Evolutionary conservation across 2,329 filamentous ascomycete genomes (phyloP), one percentile per base, ranked within the genome.

Genomic region (Calonectria hongkongensis): DNA sequence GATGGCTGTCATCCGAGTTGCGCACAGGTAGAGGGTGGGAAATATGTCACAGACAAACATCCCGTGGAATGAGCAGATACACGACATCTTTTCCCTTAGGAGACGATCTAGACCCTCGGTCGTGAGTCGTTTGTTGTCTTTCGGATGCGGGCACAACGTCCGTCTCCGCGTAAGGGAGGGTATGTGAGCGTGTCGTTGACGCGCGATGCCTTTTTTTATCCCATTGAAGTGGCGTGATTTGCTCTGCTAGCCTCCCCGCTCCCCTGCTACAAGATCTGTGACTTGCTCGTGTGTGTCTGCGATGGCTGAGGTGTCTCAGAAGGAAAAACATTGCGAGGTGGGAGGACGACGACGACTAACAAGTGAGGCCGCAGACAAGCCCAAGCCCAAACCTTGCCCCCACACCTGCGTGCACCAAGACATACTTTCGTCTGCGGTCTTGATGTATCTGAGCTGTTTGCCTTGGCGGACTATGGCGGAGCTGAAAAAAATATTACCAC

Each of bases 221-320:
- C 43, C 51, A 56, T 25, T 36, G 30, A 33, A 36, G 51, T 56
- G 30, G 51, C 51, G 51, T 56, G 51, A 56, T 56, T 56, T 39
- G 6, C 12, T 54, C 15, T 43, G 13, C 48, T 51, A 41, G 45
- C 39, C 28, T 28, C 41, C 66, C 54, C 33, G 25, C 39, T 43
- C 64, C 48, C 36, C 36, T 27, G 4, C 62, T 54, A n/a, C 48
- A 30, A 51, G 50, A 45, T 66, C 50, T 36, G 27, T 30, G 36
- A 45, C 64, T 58, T 58, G 36, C 27, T 43, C 41, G 27, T 25
- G 21, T 30, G 28, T 36, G 66, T 68, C 66, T 60, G 18, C 48
- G 51, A 68, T 60, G 66, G 33, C 28, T 62, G 36, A 33, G 21
- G n/a, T 58, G 65, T 67, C 65, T 67, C 50, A 58, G 39, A 54